A percentile compares a stretch with the other conserved stretches of the same genome.
Conservation (phyloP, 495 filamentous ascomycete genomes). For the Astrocystis sublimbata region DNA sequence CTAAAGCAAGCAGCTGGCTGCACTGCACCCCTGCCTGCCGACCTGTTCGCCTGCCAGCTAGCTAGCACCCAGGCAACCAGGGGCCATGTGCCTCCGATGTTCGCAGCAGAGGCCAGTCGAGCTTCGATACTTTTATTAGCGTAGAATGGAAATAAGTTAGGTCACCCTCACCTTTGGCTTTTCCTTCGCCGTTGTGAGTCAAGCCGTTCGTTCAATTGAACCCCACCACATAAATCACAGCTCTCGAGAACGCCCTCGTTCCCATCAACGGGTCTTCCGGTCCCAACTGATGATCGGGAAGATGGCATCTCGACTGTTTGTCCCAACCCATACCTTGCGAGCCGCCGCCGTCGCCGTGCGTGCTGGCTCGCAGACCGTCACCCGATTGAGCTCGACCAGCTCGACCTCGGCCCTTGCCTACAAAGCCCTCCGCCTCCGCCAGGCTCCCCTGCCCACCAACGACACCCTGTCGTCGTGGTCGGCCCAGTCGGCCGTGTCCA, state of each 20-base stretch:
- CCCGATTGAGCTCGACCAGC: slow-evolving; percentile 46
- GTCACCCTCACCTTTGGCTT: slow-evolving; percentile 7
- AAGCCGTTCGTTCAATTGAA: slow-evolving; percentile 27
- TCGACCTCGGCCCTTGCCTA: slow-evolving; percentile 95
- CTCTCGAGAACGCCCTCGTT: slow-evolving; percentile 15
- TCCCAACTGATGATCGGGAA: slow-evolving; percentile 33
- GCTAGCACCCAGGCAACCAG: background rate
- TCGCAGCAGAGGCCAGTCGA: slow-evolving; percentile 21
- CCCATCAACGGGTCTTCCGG: slow-evolving; percentile 25
- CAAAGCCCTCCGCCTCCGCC: slow-evolving; percentile 92
- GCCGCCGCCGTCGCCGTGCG: slow-evolving; percentile 22
- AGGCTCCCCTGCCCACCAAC: slow-evolving; percentile 74
- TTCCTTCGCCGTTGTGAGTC: slow-evolving; percentile 24
- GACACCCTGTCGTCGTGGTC: slow-evolving; percentile 83
- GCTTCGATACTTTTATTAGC: slow-evolving; percentile 7
- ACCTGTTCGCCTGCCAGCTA: too few species aligned
- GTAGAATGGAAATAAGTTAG: too few species aligned
- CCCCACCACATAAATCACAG: background rate
- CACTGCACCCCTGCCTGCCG: too few species aligned
- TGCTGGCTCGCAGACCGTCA: slow-evolving; percentile 23
- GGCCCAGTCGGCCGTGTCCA: slow-evolving; percentile 91
- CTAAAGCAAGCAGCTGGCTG: too few species aligned
- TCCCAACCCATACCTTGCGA: slow-evolving; percentile 38
- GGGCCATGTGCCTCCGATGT: slow-evolving; percentile 24
- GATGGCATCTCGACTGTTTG: slow-evolving; percentile 49